These are phyloP conservation scores for Meripilus lineatus DNA, from an alignment of 1,284 basidiomycete species.

Conservation along the genomic window DNA sequence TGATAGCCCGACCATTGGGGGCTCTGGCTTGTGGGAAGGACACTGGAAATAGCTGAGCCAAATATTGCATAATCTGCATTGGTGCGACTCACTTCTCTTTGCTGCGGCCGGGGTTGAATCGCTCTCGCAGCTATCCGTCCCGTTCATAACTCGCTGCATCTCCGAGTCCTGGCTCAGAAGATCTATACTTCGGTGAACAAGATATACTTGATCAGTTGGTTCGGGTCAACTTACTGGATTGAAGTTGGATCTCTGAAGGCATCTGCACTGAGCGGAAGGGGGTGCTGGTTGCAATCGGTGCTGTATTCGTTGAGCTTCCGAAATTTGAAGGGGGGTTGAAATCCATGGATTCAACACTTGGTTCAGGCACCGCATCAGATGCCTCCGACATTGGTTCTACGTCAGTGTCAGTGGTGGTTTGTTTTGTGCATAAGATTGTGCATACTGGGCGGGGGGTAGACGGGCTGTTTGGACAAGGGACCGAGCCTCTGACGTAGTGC, in stretches of 20 bases:
- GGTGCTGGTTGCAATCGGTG: slow-evolving; percentile 47
- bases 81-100: not conserved
- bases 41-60: too few species aligned
- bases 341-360: slow-evolving; percentile 39
- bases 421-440: not conserved
- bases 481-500: slow-evolving; percentile 25
- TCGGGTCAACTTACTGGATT: slow-evolving; percentile 49
- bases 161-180: slow-evolving; percentile 67
- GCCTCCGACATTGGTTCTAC: slow-evolving; percentile 27
- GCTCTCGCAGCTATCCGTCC: slow-evolving; percentile 45
- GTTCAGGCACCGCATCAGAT: too few species aligned
- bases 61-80: too few species aligned
- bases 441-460: slow-evolving; percentile 13
- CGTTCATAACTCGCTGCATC: slow-evolving; percentile 65
- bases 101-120: slow-evolving; percentile 18
- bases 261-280: slow-evolving; percentile 55
- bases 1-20: slow-evolving; percentile 6
- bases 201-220: not conserved
- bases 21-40: slow-evolving; percentile 20
- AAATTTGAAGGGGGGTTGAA: slow-evolving; percentile 32
- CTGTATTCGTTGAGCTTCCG: slow-evolving; percentile 34
- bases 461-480: slow-evolving; percentile 15
- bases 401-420: slow-evolving; percentile 11
- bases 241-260: slow-evolving; percentile 46
- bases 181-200: slow-evolving; percentile 36